These are phyloP conservation scores for Polyporus tsugae DNA, from an alignment of 1,284 basidiomycete genomes.

Conservation along the genomic window DNA sequence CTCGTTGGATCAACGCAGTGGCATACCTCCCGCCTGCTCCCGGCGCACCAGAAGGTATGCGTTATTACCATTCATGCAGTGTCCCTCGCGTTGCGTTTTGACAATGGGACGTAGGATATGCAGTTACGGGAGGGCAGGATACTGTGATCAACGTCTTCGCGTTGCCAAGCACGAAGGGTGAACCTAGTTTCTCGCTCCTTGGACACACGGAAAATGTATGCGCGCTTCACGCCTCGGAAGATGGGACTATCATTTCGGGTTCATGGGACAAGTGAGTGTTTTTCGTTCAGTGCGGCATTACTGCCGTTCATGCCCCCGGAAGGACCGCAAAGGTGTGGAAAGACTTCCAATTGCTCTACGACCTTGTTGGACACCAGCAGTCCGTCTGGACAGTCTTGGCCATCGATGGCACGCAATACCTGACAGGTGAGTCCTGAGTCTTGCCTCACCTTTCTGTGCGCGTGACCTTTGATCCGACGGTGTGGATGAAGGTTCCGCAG, in stretches of 20 bases:
- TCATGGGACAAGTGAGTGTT: conserved; percentile 92
- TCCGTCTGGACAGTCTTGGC: conserved; percentile 95
- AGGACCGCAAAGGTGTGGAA: conserved; percentile 97
- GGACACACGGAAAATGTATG: conserved; percentile 96
- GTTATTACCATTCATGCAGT: conserved; percentile 9
- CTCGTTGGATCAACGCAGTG: conserved; percentile 85
- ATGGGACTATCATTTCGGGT: conserved; percentile 88
- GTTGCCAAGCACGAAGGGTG: conserved; percentile 61
- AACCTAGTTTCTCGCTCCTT: conserved; percentile 82
- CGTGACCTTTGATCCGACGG: conserved; percentile 9
- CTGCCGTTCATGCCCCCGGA: conserved; percentile 21
- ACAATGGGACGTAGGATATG: conserved; percentile 66
- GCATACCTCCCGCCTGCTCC: conserved; percentile 74
- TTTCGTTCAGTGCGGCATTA: conserved; percentile 10
- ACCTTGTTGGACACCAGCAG: conserved; percentile 87
- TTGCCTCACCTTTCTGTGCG: conserved; percentile 13
- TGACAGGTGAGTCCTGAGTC: conserved; percentile 75
- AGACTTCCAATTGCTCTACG: conserved; percentile 77
- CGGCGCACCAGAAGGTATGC: conserved; percentile 74
- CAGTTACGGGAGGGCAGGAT: conserved; percentile 87
- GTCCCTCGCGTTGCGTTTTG: conserved; percentile 9
- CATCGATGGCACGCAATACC: conserved; percentile 78
- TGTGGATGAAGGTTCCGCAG: conserved; percentile 79
- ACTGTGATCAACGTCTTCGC: conserved; percentile 85
- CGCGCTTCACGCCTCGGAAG: conserved; percentile 75